Evolutionary conservation across 768 basidiomycete genomes (phyloP), one percentile per base, ranked within the genome.

Genomic region (Serpula lacrymans): DNA sequence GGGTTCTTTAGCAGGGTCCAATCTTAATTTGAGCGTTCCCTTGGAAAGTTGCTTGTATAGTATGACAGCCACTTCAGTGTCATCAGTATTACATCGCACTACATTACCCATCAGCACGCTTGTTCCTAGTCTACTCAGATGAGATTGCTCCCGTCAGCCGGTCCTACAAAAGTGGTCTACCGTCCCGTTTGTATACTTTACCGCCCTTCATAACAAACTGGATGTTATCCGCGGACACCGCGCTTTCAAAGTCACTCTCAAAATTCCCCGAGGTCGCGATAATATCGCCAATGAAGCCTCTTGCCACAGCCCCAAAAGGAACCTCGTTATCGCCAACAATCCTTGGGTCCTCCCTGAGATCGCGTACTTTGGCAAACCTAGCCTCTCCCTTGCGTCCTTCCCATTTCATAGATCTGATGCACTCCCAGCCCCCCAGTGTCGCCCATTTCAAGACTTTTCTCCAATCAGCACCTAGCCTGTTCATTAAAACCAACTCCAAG

Each of bases 401-500:
- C 72, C 74, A 76, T 14, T 64, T 60, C 54, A 63, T 53, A 22
- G 69, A 69, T 36, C 75, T 58, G 10, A 82, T 58, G 40, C 75
- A 75, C 49, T 68, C 62, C 79, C 82, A 79, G 4, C 78, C 80
- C 1, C 74, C 73, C 14, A 79, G 53, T 20, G 80, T 82, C 13
- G 65, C 75, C 77, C 78, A 79, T n/a, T 63, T 62, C 23, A 85
- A 57, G 12, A 83, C 74, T 38, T 63, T 62, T 24, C 59, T 55
- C 74, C 74, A 77, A 18, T 63, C 58, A 16, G 75, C 78, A 2
- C 81, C 80, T 2, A 79, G 62, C 20, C 57, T 51, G 11, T 73
- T 71, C 83, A 83, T 82, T 22, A 82, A 55, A 49, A 71, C 62
- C 68, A 84, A 63, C 65, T 84, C 82, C 29, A 75, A 57, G 20